Evolutionary conservation across 2,329 filamentous ascomycete genomes (phyloP), one percentile per base, ranked within the genome.

Genomic region (Fusarium neocosmosporiellum): DNA sequence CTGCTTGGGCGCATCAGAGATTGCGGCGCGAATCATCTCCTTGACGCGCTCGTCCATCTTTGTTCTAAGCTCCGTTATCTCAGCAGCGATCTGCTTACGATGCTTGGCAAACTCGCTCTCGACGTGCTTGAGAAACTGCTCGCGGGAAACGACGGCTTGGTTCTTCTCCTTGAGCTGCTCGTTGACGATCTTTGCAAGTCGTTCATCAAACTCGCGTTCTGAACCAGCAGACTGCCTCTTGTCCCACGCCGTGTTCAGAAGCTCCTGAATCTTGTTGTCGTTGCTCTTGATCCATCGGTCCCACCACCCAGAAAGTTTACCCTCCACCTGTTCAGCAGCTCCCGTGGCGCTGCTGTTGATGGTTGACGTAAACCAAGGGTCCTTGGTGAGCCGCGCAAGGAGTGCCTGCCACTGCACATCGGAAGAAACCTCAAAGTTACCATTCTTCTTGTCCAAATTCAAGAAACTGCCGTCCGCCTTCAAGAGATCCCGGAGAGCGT

Each of bases 401-500:
- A 89, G 81, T 1, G 85, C 84, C 20, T 80, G 77, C 87, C 86
- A 88, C 43, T 88, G 84, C 31, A 82, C 71, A 11, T 88, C 83
- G 0, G 85, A 85, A 5, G 86, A 81, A 20, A 83, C 73, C 16
- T 83, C 77, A 22, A 80, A 82, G 24, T 84, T 79, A 18, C 83
- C 76, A 3, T 80, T 77, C 4, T 80, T 78, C 33, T 83, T 82
- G 37, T 87, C 82, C 4, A 89, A 74, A 4, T 82, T 86, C 39
- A 89, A 77, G 41, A 90, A 83, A 33, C 82, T 80, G 2, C 82
- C 82, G 48, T 89, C 88, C 2, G 82, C 79, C 22, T 82, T 82
- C 55, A 93, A 86, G 65, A 87, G 84, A 61, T 88, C 86, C 27
- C 85, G 84, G 10, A 94, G 79, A 0, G 91, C 92, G 64, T 89